Percentiles rank a stretch among this genome's conserved stretches.
These are phyloP conservation scores for Arachis hypogaea DNA, from an alignment of 306 rosid genomes.

Conservation along the genomic window DNA sequence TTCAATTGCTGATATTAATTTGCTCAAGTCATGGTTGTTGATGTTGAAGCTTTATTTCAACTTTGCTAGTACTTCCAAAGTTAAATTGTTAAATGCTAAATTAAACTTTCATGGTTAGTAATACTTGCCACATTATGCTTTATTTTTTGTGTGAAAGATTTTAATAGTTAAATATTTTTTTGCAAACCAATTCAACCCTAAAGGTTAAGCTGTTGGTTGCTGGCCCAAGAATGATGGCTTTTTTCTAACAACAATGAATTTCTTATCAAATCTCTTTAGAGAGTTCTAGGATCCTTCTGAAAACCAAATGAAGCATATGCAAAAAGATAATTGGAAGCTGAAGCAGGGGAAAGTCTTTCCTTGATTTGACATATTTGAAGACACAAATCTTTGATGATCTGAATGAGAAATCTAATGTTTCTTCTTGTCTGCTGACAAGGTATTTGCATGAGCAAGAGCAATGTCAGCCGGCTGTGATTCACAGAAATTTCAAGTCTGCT, in stretches of 20 bases:
- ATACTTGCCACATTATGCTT: slow-evolving; percentile 14
- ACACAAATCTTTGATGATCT: slow-evolving; percentile 30
- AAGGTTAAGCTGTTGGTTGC: background rate
- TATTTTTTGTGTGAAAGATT: background rate
- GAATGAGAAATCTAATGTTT: slow-evolving; percentile 35
- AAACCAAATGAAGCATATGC: background rate
- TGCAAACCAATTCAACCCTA: slow-evolving; percentile 8
- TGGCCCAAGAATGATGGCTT: background rate
- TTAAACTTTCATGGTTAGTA: slow-evolving; percentile 3
- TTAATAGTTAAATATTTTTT: slow-evolving; percentile 1
- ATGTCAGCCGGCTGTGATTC: slow-evolving; percentile 84
- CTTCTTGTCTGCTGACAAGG: slow-evolving; percentile 55
- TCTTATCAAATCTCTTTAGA: background rate
- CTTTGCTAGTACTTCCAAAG: background rate
- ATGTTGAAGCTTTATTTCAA: background rate
- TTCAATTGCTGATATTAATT: slow-evolving; percentile 5
- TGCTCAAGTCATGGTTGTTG: background rate
- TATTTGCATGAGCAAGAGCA: slow-evolving; percentile 72
- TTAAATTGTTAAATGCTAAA: background rate
- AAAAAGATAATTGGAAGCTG: slow-evolving; percentile 5
- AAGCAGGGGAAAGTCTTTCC: background rate
- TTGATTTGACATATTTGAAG: slow-evolving; percentile 13
- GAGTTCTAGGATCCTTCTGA: slow-evolving; percentile 4
- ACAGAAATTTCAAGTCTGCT: slow-evolving; percentile 89
- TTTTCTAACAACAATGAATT: background rate